phyloP scores from a whole-genome alignment of 345 rosid genomes.

The Turritis glabra region DNA sequence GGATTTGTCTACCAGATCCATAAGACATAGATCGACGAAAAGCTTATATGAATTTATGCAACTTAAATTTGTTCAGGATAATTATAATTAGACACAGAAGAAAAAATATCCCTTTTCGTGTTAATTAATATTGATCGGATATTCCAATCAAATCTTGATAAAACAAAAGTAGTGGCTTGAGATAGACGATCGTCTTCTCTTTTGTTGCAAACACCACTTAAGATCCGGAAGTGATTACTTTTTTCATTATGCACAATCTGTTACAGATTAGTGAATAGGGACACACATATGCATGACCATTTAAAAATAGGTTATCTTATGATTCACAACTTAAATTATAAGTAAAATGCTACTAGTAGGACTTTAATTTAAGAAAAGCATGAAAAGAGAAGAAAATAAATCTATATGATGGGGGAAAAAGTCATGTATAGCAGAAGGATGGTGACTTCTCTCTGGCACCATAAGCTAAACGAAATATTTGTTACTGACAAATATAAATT shows the following conservation, averaged over 20 bases:
- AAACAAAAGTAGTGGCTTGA: not conserved
- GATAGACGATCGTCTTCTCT: not conserved
- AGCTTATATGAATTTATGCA: slow-evolving; percentile 1
- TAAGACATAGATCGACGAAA: not conserved
- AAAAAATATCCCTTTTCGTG: not conserved
- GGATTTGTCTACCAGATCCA: slow-evolving; percentile 6
- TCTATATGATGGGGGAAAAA: slow-evolving; percentile 1
- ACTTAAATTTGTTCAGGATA: not conserved
- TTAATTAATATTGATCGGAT: not conserved
- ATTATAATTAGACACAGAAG: not conserved
- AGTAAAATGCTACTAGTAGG: not conserved
- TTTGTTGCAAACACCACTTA: not conserved
- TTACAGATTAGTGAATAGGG: not conserved
- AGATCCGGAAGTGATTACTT: not conserved
- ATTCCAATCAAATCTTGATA: not conserved
- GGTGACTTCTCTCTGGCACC: slow-evolving; percentile 37
- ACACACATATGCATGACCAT: slow-evolving; percentile 16
- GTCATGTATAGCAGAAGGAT: slow-evolving; percentile 25
- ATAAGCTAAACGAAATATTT: slow-evolving; percentile 29
- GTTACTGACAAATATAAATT: slow-evolving; percentile 13
- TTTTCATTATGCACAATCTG: not conserved
- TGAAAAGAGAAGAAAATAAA: slow-evolving; percentile 5
- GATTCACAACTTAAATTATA: slow-evolving; percentile 1
- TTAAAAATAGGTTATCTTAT: not conserved
- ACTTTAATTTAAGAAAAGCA: slow-evolving; percentile 14